Evolutionary conservation across 176 grass and related monocot species (phyloP), one percentile per base, ranked within the genome.

Genomic region (Musa schizocarpa): DNA sequence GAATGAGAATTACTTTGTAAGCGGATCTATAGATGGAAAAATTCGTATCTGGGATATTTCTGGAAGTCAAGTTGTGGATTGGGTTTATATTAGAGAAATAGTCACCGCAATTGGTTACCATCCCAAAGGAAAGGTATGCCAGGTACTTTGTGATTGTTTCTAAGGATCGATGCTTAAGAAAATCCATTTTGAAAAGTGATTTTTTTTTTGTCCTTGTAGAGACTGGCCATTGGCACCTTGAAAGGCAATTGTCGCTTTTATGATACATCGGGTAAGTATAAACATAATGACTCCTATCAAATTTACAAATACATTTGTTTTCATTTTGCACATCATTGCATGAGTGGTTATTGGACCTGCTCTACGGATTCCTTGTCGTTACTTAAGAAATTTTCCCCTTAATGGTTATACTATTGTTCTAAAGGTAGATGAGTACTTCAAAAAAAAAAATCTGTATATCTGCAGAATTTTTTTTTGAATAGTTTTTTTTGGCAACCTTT

Each of bases 1-100:
- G 10, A 26, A 99, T 24, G 80, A 88, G 76, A 82, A 85, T 69
- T 67, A 80, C 81, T 99, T 99, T 68, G 82, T 99, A 52, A 99
- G 81, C 78, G 90, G 96, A 80, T 99, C 96, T 1, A 95, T 99
- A 80, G 96, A 99, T 77, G 96, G 96, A 80, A 99, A 95, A 89
- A 80, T 99, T 54, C 90, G 96, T 74, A 86, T 92, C 59, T 99
- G 96, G 96, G 77, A 88, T 69, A 86, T 95, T 79, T 24, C 43
- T 43, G 71, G 74, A 78, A 69, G 86, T 72, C 86, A 85, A 34
- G 96, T 99, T 81, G 83, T 87, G 21, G 88, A 95, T 80, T 99
- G 96, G 96, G 79, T 72, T 13, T 88, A 99, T 79, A 75, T 68
- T 74, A 92, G 77, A 69, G 91, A 99, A 77, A 99, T 99, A 58